Conservation (phyloP, 345 rosid genomes). For the Nephelium lappaceum region DNA sequence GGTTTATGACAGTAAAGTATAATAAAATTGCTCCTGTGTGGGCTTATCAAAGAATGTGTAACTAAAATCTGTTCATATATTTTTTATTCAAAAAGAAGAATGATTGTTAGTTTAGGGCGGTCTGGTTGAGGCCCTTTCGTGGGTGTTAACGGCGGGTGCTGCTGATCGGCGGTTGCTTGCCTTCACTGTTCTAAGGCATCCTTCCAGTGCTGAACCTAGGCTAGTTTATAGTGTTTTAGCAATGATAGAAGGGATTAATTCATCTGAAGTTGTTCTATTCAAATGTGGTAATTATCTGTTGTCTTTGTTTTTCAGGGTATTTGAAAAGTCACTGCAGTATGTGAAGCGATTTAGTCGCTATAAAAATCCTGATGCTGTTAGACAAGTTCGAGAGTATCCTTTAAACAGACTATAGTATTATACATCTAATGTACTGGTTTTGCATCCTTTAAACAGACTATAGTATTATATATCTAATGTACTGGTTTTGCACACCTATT, state of each 20-base stretch:
- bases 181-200: neutral
- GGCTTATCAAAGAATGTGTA: neutral
- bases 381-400: constrained; percentile 99
- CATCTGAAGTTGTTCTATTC: neutral
- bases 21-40: neutral
- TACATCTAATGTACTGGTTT: no score
- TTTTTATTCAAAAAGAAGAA: neutral
- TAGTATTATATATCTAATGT: neutral
- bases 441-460: no score
- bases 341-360: constrained; percentile 98
- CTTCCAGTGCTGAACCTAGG: neutral
- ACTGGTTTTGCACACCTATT: neutral
- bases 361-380: constrained; percentile 96
- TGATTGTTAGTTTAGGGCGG: neutral
- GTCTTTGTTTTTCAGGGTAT: constrained; percentile 56
- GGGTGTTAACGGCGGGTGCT: neutral
- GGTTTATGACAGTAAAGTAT: neutral
- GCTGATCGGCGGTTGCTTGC: neutral
- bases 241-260: no score
- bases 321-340: constrained; percentile 97
- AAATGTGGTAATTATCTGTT: constrained; percentile 11
- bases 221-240: neutral
- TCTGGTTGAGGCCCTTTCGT: neutral
- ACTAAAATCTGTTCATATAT: neutral
- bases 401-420: no score